A percentile compares a stretch with the other conserved stretches of the same genome.
Conservation (phyloP, 2,329 filamentous ascomycete species). For the Penicillium capsulatum region DNA sequence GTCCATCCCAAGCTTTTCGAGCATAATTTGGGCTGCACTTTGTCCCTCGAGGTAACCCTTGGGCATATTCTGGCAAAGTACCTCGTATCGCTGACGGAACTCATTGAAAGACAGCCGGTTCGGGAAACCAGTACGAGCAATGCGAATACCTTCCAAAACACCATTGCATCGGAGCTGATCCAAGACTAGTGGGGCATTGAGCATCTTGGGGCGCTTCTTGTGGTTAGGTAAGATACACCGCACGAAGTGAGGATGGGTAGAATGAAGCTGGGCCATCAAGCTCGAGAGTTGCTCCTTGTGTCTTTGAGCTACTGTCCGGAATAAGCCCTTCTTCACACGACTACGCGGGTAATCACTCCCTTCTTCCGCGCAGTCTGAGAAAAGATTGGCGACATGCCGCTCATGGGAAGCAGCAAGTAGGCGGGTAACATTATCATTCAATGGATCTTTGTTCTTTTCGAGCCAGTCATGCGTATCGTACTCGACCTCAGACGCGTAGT, state of each 20-base stretch:
- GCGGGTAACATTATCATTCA: constrained; percentile 94
- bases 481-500: constrained; percentile 96
- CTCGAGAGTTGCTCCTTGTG: constrained; percentile 99
- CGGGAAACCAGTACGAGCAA: constrained; percentile 93
- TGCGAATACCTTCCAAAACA: constrained; percentile 97
- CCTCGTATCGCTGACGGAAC: constrained; percentile 93
- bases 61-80: constrained; percentile 82
- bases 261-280: constrained; percentile 89
- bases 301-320: constrained; percentile 91
- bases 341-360: constrained; percentile 61
- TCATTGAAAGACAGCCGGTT: constrained; percentile 89
- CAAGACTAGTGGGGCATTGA: constrained; percentile 85
- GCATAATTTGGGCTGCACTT: constrained; percentile 75
- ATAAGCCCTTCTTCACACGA: constrained; percentile 93
- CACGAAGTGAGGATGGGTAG: constrained; percentile 96
- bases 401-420: constrained; percentile 78
- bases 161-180: constrained; percentile 98
- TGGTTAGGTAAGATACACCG: constrained; percentile 97
- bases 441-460: constrained; percentile 97
- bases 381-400: constrained; percentile 76
- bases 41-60: constrained; percentile 90
- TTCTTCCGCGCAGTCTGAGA: constrained; percentile 84
- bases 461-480: constrained; percentile 94
- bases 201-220: constrained; percentile 92
- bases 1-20: constrained; percentile 84